Conservation (phyloP, 352 stramenopile genomes). For the Pseudoperonospora humuli region DNA sequence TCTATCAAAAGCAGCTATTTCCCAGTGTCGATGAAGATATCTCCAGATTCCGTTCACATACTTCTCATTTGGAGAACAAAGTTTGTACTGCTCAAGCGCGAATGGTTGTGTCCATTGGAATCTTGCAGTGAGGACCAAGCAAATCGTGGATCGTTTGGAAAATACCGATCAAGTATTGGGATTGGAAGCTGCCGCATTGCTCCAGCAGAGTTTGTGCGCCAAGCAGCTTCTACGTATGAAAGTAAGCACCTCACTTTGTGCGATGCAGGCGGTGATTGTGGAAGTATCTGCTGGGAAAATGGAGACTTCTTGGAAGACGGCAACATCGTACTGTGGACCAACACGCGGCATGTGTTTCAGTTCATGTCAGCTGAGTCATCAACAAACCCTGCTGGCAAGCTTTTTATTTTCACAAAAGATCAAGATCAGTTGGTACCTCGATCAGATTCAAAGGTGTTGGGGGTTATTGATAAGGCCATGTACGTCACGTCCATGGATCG, state of each 20-base stretch:
- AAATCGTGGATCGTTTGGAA: slow-evolving; percentile 16
- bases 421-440: slow-evolving; percentile 75
- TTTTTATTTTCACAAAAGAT: slow-evolving; percentile 81
- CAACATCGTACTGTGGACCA: slow-evolving; percentile 62
- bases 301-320: slow-evolving; percentile 59
- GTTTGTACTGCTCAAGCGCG: slow-evolving; percentile 69
- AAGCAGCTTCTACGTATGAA: slow-evolving; percentile 8
- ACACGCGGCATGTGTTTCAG: slow-evolving; percentile 51
- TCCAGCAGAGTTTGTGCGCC: slow-evolving; percentile 24
- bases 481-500: slow-evolving; percentile 47
- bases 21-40: slow-evolving; percentile 47
- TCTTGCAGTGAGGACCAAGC: slow-evolving; percentile 12
- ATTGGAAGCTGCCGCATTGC: slow-evolving; percentile 47
- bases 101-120: slow-evolving; percentile 61
- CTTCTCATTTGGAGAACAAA: slow-evolving; percentile 75
- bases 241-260: slow-evolving; percentile 7
- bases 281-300: slow-evolving; percentile 43
- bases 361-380: slow-evolving; percentile 34
- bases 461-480: slow-evolving; percentile 41
- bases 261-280: slow-evolving; percentile 3
- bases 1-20: slow-evolving; percentile 81
- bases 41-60: slow-evolving; percentile 46
- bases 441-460: slow-evolving; percentile 56
- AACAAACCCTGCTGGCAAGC: slow-evolving; percentile 30
- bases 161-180: slow-evolving; percentile 23